Conservation (phyloP, 345 rosid genomes). For the Boechera divaricarpa region DNA sequence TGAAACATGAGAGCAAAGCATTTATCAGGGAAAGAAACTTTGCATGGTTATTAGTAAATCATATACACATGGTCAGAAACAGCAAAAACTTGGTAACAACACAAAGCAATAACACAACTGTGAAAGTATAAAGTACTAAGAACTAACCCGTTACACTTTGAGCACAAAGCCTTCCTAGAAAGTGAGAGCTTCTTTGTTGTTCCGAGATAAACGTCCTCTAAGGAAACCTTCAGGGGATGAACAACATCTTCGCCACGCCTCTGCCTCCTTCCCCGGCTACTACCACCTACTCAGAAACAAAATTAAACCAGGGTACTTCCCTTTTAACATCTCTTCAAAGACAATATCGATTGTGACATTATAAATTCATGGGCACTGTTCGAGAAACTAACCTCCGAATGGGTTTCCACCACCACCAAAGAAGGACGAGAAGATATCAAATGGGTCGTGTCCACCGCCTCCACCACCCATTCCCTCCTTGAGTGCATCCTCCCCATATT, state of each 20-base stretch:
- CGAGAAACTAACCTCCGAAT: conserved; percentile 53
- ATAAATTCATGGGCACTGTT: neutral
- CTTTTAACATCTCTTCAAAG: conserved; percentile 4
- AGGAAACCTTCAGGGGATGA: conserved; percentile 74
- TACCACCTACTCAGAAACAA: conserved; percentile 54
- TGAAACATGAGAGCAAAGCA: neutral
- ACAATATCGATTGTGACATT: neutral
- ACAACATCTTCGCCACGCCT: conserved; percentile 91
- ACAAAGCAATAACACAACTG: neutral
- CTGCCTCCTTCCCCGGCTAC: conserved; percentile 82
- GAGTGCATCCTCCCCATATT: conserved; percentile 91
- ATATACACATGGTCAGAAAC: neutral
- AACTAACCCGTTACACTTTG: conserved; percentile 82
- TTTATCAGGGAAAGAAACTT: neutral
- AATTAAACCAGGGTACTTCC: neutral
- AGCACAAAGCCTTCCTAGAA: conserved; percentile 78
- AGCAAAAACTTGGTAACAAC: neutral
- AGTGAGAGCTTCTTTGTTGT: conserved; percentile 84
- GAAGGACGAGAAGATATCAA: conserved; percentile 84
- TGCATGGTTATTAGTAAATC: neutral
- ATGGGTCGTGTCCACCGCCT: conserved; percentile 69
- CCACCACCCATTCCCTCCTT: conserved; percentile 94
- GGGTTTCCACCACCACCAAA: conserved; percentile 58
- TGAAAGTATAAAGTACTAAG: neutral
- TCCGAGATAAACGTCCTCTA: conserved; percentile 84